Evolutionary conservation across 768 basidiomycete genomes (phyloP), one percentile per base, ranked within the genome.

Genomic region (Asterophora lycoperdoides): DNA sequence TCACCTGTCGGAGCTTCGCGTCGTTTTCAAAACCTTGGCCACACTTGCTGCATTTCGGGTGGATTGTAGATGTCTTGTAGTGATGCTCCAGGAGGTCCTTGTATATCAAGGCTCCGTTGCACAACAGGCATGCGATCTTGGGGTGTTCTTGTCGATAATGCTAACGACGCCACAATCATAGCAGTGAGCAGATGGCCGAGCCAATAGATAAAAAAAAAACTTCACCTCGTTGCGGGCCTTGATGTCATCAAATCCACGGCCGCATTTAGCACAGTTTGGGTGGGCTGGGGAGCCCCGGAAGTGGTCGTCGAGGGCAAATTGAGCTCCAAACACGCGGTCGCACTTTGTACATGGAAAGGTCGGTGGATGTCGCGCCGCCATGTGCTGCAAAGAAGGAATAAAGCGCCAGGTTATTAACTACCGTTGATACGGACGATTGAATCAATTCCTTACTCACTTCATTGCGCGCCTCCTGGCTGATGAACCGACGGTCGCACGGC

Each of bases 261-360:
- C 70, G 51, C 75, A 77, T n/a, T 66, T 61, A 8, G 54, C 44
- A 49, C 76, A 78, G 32, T 74, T 77, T 0, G 75, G 73, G 54
- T 78, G 76, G 6, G 61, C 60, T 18, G 64, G 49, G 8, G 72
- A 71, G 3, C 74, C 76, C 11, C 73, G 61, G 51, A 72, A 76
- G 46, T 78, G 76, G 50, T 75, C 75, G 5, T 74, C 69, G 10
- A 75, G 58, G 1, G 72, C 69, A 34, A 68, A 66, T 13, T 60
- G 65, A 8, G 66, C 66, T 19, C 60, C 56, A 48, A 63, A 76
- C 2, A 52, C 58, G 33, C 68, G 55, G n/a, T 62, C 59, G 52
- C 72, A 74, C 10, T 57, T 49, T 2, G 52, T 48, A 44, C 73
- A 74, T 48, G 67, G 65, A 51, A 61, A 74, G 4, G 66, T 69